These are phyloP conservation scores for Rhodotorula paludigena DNA, from an alignment of 768 basidiomycete genomes.

Conservation along the genomic window DNA sequence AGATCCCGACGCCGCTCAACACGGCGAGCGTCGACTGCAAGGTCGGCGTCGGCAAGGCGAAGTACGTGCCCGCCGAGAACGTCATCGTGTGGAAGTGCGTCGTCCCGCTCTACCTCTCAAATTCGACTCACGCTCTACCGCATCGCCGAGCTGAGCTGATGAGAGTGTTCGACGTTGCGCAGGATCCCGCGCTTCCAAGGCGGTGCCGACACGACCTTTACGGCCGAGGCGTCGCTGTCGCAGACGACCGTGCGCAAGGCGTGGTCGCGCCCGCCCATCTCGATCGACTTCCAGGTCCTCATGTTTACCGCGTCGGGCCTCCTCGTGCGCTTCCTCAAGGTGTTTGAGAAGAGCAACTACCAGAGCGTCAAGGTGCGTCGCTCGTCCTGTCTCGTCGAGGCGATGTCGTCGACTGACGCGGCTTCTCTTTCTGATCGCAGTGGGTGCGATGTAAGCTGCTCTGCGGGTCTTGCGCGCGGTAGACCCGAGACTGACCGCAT, in stretches of 20 bases:
- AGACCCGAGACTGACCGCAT: not conserved
- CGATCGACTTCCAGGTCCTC: slow-evolving; percentile 96
- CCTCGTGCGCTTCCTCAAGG: slow-evolving; percentile 93
- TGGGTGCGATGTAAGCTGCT: slow-evolving; percentile 26
- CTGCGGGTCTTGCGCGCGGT: not conserved
- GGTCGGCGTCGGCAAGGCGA: slow-evolving; percentile 86
- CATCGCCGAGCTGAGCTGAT: not conserved
- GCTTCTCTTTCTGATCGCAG: not conserved
- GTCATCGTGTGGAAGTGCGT: slow-evolving; percentile 96
- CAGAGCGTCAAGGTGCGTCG: slow-evolving; percentile 49
- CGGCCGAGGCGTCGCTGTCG: slow-evolving; percentile 74
- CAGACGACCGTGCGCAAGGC: slow-evolving; percentile 87
- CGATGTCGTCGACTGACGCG: not conserved
- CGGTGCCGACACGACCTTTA: slow-evolving; percentile 79
- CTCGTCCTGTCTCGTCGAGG: too few relatives aligned
- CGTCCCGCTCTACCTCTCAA: not conserved
- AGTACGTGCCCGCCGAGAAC: slow-evolving; percentile 94
- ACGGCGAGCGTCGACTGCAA: slow-evolving; percentile 89
- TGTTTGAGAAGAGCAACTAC: slow-evolving; percentile 93
- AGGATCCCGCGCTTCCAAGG: slow-evolving; percentile 92
- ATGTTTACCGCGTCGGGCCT: slow-evolving; percentile 98
- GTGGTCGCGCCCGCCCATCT: slow-evolving; percentile 96
- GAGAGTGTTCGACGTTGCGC: not conserved
- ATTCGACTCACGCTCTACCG: not conserved
- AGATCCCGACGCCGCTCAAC: slow-evolving; percentile 94